Base-by-base conservation (phyloP, 192 early-diverging fungal species). In the Entomortierella lignicola region DNA sequence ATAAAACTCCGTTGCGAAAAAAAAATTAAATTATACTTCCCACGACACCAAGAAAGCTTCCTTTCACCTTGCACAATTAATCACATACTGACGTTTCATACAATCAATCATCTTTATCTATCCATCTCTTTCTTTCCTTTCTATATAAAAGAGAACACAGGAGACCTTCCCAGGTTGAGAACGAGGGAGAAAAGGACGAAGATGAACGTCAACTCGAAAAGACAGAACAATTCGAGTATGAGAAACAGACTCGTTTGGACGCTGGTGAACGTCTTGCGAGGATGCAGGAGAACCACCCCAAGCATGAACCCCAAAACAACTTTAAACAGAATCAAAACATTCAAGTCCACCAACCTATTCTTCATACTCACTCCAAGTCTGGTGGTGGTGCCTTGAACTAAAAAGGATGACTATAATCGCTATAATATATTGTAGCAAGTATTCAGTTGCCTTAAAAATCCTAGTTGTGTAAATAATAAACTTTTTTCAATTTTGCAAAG, bases 331-430 rank as follows among this genome's bases (percentile, higher is more conserved):
- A 47, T 8, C 61, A 79, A 44, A 79, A 79, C 67, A 79, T 79
- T 57, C 23, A 61, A 21, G 75, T 79, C 50, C 0, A 8, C 11
- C 75, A 79, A 52, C 75, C 75, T 29, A 61, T 79, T 50, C 75
- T 79, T 43, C 75, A 79, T 43, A 70, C 32, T 47, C 75, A 79
- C 75, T 43, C 12, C 61, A 79, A 79, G 68, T 79, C 75, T 65
- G 75, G 75, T 25, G 63, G 48, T 29, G 37, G 67, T 70, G 68
- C 63, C 6, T 68, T 70, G 56, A 15, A 61, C 20, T 58, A 73
- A 43, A 64, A 41, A n/a, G 21, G 8, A 21, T 5, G 44, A 30
- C n/a, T n/a, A n/a, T n/a, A n/a, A n/a, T n/a, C n/a, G n/a, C n/a
- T n/a, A n/a, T n/a, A n/a, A n/a, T n/a, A n/a, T n/a, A n/a, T n/a